Base-by-base conservation (phyloP, 495 filamentous ascomycete genomes). In the Astrothelium subdiscretum region DNA sequence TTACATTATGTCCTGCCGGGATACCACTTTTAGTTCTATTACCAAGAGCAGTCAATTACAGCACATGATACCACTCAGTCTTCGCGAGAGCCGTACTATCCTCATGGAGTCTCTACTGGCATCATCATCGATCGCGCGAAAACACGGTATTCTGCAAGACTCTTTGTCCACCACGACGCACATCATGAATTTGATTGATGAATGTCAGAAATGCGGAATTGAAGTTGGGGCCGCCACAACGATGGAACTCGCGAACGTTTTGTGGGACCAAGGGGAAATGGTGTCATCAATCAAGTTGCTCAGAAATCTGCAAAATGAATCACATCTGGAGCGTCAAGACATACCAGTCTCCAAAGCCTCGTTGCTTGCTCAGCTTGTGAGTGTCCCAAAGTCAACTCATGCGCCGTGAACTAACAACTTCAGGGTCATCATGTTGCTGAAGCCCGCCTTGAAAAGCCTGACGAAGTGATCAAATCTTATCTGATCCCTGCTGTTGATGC, bases 201-300 rank as follows among this genome's bases (percentile, higher is more conserved):
- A 84, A 3, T 91, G 86, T 66, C 79, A 80, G 65, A 74, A 80
- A 0, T 71, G 88, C 58, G 89, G 87, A 0, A 74, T 96, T n/a
- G 80, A 85, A 64, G 83, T 96, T 57, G 85, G 87, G 63, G 88
- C 84, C 3, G 85, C 84, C 38, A 83, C 88, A 27, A 81, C 82
- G 63, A 80, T 89, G 51, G 94, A 97, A 71, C 81, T 86, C 24
- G 91, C 94, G 10, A 88, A 89, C 65, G 90, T 95, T 43, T 76
- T 99, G 15, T 99, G 94, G 94, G 91, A 92, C 60, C 88, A 95
- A 70, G 92, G 90, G 18, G 92, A 97, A 71, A 88, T 89, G 80
- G 81, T 85, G n/a, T 81, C 91, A 2, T 95, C 95, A 0, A 95
- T 99, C 57, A 79, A 83, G 43, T 91, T 97, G 80, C 83, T 97